These are phyloP conservation scores for Leccinum variicolor DNA, from an alignment of 768 basidiomycete genomes.

Conservation along the genomic window DNA sequence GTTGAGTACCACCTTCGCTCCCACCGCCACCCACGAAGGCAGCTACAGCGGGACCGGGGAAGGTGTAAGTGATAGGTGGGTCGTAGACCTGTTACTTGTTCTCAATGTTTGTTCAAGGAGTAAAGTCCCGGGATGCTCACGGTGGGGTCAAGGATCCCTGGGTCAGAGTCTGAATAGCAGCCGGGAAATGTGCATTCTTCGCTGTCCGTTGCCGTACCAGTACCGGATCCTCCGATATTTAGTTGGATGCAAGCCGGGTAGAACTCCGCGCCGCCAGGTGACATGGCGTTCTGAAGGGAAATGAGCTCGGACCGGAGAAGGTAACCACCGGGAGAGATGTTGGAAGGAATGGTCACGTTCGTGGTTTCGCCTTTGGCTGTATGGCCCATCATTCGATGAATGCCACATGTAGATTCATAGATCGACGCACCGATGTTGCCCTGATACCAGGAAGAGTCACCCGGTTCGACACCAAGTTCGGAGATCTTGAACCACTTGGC, in stretches of 20 bases:
- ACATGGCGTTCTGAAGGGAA: conserved; percentile 63
- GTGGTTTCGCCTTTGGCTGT: conserved; percentile 38
- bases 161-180: conserved; percentile 63
- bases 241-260: conserved; percentile 32
- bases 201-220: conserved; percentile 14
- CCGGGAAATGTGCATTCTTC: conserved; percentile 63
- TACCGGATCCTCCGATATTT: conserved; percentile 26
- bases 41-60: conserved; percentile 54
- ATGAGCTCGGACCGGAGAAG: conserved; percentile 78
- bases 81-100: conserved; percentile 24
- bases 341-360: conserved; percentile 43
- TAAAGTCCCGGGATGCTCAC: conserved; percentile 23
- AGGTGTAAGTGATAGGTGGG: conserved; percentile 37
- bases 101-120: not conserved
- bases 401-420: not conserved
- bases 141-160: conserved; percentile 58
- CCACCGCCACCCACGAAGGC: conserved; percentile 32
- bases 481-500: conserved; percentile 76
- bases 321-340: conserved; percentile 65
- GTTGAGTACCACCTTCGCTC: conserved; percentile 18
- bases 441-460: conserved; percentile 46
- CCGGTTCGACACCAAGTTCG: conserved; percentile 42
- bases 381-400: not conserved
- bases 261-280: conserved; percentile 50
- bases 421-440: conserved; percentile 42